Evolutionary conservation across 1,139 yeast genomes (phyloP).

Genomic region (Debaryomycetaceae sp.): DNA sequence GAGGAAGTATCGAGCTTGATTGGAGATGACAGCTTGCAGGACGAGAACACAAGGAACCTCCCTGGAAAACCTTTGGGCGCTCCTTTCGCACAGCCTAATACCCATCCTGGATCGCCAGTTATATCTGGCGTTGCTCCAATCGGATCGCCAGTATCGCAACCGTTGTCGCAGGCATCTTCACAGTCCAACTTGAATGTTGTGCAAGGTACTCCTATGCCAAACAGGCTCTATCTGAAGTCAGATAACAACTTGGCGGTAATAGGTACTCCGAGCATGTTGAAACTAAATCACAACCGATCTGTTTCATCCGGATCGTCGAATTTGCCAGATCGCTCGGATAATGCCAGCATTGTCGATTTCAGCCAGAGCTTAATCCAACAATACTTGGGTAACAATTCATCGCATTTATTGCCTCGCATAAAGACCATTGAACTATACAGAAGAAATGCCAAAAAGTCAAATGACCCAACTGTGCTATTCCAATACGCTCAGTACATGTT

Average conservation of each 20-base stretch:
- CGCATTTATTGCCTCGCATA: constrained; percentile 67
- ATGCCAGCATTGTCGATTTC: constrained; percentile 36
- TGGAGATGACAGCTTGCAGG: not conserved
- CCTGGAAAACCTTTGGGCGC: not conserved
- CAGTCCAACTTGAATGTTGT: constrained; percentile 31
- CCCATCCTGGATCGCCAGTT: not conserved
- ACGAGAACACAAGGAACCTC: not conserved
- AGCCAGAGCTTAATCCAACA: constrained; percentile 43
- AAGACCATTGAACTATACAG: constrained; percentile 86
- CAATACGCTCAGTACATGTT: constrained; percentile 91
- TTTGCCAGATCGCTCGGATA: constrained; percentile 34
- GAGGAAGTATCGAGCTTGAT: not conserved
- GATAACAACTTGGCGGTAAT: constrained; percentile 26
- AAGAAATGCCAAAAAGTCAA: constrained; percentile 77
- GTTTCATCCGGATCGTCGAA: constrained; percentile 41
- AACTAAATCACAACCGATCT: constrained; percentile 33
- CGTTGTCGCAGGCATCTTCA: constrained; percentile 37
- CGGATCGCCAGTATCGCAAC: constrained; percentile 29
- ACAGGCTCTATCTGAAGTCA: constrained; percentile 21
- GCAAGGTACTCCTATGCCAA: constrained; percentile 1
- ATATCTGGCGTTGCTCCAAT: not conserved
- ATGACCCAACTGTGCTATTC: constrained; percentile 81
- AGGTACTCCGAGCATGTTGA: constrained; percentile 10
- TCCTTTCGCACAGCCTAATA: not conserved
- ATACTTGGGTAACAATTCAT: constrained; percentile 52